These are phyloP conservation scores for Cyclocybe aegerita DNA, from an alignment of 768 basidiomycete genomes.

Conservation along the genomic window DNA sequence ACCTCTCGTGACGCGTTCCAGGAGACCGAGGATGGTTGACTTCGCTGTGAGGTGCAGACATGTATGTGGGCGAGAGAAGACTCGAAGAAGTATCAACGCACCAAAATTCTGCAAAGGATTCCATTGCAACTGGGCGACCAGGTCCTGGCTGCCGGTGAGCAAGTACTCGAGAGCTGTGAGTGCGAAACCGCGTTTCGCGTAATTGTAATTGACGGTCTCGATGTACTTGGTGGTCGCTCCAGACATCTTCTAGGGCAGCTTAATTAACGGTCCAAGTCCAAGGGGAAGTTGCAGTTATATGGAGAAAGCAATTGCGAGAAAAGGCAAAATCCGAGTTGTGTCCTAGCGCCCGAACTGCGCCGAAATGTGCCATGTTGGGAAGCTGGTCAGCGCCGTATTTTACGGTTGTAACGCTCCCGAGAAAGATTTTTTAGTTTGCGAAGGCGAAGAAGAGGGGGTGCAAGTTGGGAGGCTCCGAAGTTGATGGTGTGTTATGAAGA, in stretches of 20 bases:
- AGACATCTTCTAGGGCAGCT: slow-evolving; percentile 1
- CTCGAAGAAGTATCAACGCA: not conserved
- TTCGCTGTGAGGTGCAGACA: not conserved
- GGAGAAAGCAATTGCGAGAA: too few relatives aligned
- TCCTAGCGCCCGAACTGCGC: too few relatives aligned
- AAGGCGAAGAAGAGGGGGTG: too few relatives aligned
- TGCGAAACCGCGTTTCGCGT: slow-evolving; percentile 6
- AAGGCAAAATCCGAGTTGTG: too few relatives aligned
- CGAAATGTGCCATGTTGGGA: too few relatives aligned
- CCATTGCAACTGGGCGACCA: slow-evolving; percentile 5
- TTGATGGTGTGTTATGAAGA: too few relatives aligned
- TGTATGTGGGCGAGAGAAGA: not conserved
- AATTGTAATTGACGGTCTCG: slow-evolving; percentile 10
- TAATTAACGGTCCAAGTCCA: too few relatives aligned
- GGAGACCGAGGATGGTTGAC: slow-evolving; percentile 1
- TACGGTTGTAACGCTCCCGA: too few relatives aligned
- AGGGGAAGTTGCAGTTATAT: too few relatives aligned
- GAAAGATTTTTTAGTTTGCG: too few relatives aligned
- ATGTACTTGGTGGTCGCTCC: slow-evolving; percentile 7
- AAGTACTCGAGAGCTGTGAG: slow-evolving; percentile 4
- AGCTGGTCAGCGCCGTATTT: too few relatives aligned
- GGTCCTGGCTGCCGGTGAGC: slow-evolving; percentile 6
- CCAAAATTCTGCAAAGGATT: slow-evolving; percentile 8
- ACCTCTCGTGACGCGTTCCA: slow-evolving; percentile 2
- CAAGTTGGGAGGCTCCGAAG: too few relatives aligned